phyloP scores from a whole-genome alignment of 2,329 filamentous ascomycete species.

The Ophidiomyces ophidiicola region DNA sequence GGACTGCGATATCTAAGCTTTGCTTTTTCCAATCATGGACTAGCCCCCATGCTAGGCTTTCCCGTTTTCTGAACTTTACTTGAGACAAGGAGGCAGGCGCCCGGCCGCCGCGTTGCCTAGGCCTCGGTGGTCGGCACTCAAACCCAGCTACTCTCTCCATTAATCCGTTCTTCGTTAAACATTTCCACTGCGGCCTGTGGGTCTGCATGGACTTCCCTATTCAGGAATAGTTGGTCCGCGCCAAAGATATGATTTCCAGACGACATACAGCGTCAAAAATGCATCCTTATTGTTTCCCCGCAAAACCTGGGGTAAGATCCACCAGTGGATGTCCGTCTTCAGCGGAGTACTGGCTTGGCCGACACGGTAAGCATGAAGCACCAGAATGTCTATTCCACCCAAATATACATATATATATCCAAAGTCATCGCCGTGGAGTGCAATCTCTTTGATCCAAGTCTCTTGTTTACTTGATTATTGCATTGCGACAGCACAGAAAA shows the following conservation, averaged over 20 bases:
- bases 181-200: conserved; percentile 2
- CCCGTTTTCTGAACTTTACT: no score
- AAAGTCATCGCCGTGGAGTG: neutral
- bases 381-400: no score
- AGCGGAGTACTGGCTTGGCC: neutral
- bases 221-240: neutral
- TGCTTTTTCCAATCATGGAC: no score
- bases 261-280: no score
- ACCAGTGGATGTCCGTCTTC: neutral
- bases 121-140: conserved; percentile 2
- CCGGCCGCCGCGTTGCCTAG: neutral
- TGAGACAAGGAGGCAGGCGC: neutral
- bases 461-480: neutral
- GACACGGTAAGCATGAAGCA: neutral
- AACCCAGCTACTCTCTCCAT: neutral
- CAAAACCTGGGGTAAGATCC: conserved; percentile 2
- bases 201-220: conserved; percentile 10
- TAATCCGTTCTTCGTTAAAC: conserved; percentile 1
- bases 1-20: no score
- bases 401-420: conserved; percentile 1
- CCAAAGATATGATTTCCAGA: no score
- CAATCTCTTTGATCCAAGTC: neutral
- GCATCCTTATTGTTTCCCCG: conserved; percentile 5
- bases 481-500: neutral
- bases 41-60: no score